These are phyloP conservation scores for Arthrobotrys pseudoclavata DNA, from an alignment of 2,329 filamentous ascomycete species.

Conservation along the genomic window DNA sequence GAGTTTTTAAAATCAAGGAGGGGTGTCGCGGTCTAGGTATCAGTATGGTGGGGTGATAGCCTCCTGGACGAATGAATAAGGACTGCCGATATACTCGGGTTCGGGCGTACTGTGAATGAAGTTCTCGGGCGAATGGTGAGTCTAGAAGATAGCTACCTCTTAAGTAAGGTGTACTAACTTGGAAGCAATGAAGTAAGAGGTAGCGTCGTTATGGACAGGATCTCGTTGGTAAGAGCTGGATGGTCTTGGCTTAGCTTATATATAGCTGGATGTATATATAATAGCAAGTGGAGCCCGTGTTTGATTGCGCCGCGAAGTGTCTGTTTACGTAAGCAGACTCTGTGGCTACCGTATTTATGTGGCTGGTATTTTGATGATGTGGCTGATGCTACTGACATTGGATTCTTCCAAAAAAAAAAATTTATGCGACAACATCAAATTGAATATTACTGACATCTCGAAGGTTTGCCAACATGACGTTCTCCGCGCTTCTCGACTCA, in stretches of 20 bases:
- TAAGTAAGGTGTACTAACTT: background rate
- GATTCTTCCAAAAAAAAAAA: too few species aligned
- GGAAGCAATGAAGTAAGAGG: too few species aligned
- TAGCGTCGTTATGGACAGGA: background rate
- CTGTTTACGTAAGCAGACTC: background rate
- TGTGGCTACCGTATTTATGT: too few species aligned
- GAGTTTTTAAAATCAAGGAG: background rate
- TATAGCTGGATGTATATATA: too few species aligned
- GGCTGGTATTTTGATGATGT: background rate
- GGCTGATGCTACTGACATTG: background rate
- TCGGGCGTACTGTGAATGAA: background rate
- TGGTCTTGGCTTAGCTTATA: too few species aligned
- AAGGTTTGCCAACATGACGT: conserved; percentile 25
- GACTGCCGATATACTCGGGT: background rate
- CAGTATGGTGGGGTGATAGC: background rate
- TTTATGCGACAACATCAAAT: too few species aligned
- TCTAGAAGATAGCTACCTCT: too few species aligned
- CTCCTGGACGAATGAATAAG: background rate
- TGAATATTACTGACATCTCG: background rate
- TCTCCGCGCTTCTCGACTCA: conserved; percentile 46
- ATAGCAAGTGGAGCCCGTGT: too few species aligned
- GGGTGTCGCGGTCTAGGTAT: background rate
- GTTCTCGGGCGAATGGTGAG: background rate
- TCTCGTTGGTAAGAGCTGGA: conserved; percentile 10
- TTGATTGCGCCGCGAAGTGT: background rate